Conservation (phyloP, 164 flowering plant species). For the Houttuynia cordata region DNA sequence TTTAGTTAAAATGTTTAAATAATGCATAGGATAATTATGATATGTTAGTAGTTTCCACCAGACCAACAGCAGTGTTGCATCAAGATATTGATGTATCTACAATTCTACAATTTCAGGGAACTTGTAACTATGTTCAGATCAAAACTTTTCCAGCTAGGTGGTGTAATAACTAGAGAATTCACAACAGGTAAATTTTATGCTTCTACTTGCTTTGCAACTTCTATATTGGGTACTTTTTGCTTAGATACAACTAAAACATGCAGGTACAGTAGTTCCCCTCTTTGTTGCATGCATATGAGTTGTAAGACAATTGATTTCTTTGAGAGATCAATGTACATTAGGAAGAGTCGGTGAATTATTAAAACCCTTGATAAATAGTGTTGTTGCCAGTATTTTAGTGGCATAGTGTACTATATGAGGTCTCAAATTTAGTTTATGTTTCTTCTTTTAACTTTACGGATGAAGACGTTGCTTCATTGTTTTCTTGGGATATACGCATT, state of each 20-base stretch:
- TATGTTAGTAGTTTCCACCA: too few species aligned
- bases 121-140: neutral
- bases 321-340: neutral
- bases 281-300: neutral
- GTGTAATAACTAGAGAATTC: neutral
- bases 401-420: neutral
- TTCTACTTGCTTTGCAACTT: neutral
- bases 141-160: neutral
- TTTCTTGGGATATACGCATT: too few species aligned
- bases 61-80: too few species aligned
- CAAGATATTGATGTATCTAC: too few species aligned
- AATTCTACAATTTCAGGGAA: neutral
- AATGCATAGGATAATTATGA: too few species aligned
- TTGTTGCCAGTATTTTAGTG: neutral
- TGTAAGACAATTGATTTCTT: neutral
- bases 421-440: neutral
- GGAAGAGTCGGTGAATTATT: neutral
- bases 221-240: too few species aligned
- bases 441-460: neutral
- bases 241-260: too few species aligned
- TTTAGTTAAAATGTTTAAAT: too few species aligned
- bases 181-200: neutral
- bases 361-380: neutral
- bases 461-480: too few species aligned
- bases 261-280: too few species aligned